Percentiles rank a stretch among this genome's conserved stretches.
phyloP scores from a whole-genome alignment of 2,329 filamentous ascomycete genomes.

The Penicillium sp. region DNA sequence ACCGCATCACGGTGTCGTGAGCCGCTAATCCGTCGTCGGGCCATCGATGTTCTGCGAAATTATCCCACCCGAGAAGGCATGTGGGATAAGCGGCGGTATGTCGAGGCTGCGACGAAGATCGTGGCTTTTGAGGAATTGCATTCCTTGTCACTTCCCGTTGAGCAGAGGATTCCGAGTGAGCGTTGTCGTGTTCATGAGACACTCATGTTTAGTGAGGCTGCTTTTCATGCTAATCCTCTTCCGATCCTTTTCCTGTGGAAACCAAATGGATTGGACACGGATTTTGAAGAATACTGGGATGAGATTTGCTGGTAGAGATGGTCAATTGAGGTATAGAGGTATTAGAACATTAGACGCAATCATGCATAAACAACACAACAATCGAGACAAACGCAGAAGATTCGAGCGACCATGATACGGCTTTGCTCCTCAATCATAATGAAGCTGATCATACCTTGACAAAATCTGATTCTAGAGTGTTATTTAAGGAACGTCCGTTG shows the following conservation, averaged over 20 bases:
- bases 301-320: conserved; percentile 5
- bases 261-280: not conserved
- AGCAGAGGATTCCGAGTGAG: conserved; percentile 7
- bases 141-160: conserved; percentile 5
- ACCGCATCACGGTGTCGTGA: conserved; percentile 31
- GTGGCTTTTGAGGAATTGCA: conserved; percentile 16
- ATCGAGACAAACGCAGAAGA: not conserved
- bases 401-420: not conserved
- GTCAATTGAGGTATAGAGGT: not conserved
- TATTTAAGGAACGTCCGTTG: too few relatives aligned
- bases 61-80: conserved; percentile 14
- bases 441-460: not conserved
- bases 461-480: too few relatives aligned
- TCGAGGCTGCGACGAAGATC: conserved; percentile 6
- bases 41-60: conserved; percentile 16
- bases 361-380: not conserved
- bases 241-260: conserved; percentile 1
- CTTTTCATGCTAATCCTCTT: not conserved
- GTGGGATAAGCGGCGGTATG: conserved; percentile 11
- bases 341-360: not conserved
- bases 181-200: conserved; percentile 1
- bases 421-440: not conserved
- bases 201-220: not conserved
- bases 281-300: conserved; percentile 1
- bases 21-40: conserved; percentile 26